Evolutionary conservation across 176 grass and related monocot species (phyloP).

Genomic region (Coix lacrymajobi): DNA sequence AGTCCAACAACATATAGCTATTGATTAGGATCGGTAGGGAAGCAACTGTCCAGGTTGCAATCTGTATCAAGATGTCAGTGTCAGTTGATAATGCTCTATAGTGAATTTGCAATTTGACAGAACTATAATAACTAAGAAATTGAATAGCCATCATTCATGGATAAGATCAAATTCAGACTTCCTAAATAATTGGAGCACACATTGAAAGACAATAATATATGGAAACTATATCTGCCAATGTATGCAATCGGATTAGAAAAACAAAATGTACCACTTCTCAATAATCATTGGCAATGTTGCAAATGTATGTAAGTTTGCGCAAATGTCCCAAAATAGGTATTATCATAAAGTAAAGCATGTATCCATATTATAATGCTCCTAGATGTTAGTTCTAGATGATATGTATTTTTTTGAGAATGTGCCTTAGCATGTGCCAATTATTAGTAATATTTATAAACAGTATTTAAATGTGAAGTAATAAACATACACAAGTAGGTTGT

Average conservation of each 20-base stretch:
- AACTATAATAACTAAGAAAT: not conserved
- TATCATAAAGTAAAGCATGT: not conserved
- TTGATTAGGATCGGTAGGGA: constrained; percentile 71
- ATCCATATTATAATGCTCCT: not conserved
- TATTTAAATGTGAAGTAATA: not conserved
- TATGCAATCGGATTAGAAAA: not conserved
- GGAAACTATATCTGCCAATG: not conserved
- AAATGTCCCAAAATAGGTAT: not conserved
- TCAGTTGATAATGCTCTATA: not conserved
- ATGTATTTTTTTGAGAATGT: not conserved
- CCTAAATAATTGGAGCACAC: not conserved
- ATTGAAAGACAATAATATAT: not conserved
- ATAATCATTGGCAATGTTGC: not conserved
- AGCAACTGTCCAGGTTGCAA: constrained; percentile 61
- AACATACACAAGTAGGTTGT: not conserved
- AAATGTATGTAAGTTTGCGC: not conserved
- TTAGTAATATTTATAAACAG: not conserved
- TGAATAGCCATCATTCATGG: not conserved
- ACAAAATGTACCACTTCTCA: not conserved
- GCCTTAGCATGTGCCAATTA: not conserved
- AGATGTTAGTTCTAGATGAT: not conserved
- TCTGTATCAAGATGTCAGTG: constrained; percentile 30
- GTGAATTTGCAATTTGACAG: not conserved
- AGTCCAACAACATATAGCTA: constrained; percentile 75
- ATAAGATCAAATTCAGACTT: not conserved